Percentiles rank a stretch among this genome's conserved stretches.
Evolutionary conservation across 2,329 filamentous ascomycete species (phyloP).

Genomic region (Trichoderma endophyticum): DNA sequence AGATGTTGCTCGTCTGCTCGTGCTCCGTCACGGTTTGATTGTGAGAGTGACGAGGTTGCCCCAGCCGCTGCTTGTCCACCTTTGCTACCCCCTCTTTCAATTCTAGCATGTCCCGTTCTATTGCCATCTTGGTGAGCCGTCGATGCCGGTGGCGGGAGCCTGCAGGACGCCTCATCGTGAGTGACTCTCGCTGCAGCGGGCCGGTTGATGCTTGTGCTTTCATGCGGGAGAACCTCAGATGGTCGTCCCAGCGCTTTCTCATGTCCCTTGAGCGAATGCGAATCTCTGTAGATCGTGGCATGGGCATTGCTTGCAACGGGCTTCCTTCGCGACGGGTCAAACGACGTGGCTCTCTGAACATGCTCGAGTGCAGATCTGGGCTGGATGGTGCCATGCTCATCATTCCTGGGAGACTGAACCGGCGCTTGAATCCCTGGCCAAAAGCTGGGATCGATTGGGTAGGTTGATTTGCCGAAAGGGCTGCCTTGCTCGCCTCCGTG

Average conservation of each 20-base stretch:
- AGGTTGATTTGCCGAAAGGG: constrained; percentile 2
- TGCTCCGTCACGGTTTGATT: constrained; percentile 8
- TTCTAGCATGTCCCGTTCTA: constrained; percentile 21
- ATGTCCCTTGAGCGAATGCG: not conserved
- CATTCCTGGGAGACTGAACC: not conserved
- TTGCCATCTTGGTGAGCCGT: constrained; percentile 3
- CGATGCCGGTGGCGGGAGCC: not conserved
- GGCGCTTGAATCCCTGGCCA: not conserved
- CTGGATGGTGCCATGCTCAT: not conserved
- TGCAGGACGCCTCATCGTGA: not conserved
- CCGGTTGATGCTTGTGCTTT: not conserved
- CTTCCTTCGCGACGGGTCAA: not conserved
- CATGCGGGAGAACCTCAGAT: not conserved
- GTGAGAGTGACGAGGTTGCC: not conserved
- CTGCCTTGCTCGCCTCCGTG: not conserved
- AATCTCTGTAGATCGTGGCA: not conserved
- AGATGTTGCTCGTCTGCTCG: constrained; percentile 25
- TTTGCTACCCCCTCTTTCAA: constrained; percentile 13
- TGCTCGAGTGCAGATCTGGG: not conserved
- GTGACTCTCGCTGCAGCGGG: not conserved
- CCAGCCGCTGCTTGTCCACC: constrained; percentile 10
- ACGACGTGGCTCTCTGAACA: not conserved
- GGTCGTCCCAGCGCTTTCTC: not conserved
- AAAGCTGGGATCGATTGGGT: constrained; percentile 8
- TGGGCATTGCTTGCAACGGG: not conserved